Evolutionary conservation across 805 yeast genomes (phyloP), one percentile per base, ranked within the genome.

Genomic region (Zygotorulaspora chibaensis): DNA sequence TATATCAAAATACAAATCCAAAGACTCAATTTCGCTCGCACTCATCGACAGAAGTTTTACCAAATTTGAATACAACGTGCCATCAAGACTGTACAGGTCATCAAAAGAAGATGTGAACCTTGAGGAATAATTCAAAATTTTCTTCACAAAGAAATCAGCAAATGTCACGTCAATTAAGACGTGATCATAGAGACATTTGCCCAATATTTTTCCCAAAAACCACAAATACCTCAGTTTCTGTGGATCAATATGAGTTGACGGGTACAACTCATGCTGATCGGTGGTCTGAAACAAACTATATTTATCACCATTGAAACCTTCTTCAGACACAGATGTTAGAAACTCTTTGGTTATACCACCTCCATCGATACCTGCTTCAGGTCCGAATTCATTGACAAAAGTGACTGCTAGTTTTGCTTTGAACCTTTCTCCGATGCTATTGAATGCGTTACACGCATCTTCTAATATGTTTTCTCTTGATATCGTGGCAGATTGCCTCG

Each of bases 271-370:
- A 58, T 86, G 78, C 35, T 76, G 68, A 0, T 64, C 60, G 17
- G 74, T 80, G 23, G 69, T 69, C 7, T 63, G 57, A 48, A 80
- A 80, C 6, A 77, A 56, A 1, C 52, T 49, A 28, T 53, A 52
- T 15, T 56, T 50, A 28, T 55, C 57, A 3, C 72, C 67, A 26
- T 71, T 67, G 56, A 91, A 87, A 0, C 86, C 90, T 51, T 84
- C 87, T 3, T 68, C 70, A 2, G 83, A 78, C 0, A 88, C 81
- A 41, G 83, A 72, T 2, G 91, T 88, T 45, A 91, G 67, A 51
- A 93, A 81, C 58, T 91, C 99, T 62, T 91, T 90, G 0, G 97
- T 90, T 18, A 91, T 71, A 1, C 99, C 99, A 10, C 98, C 99
- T 7, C 99, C 99, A 63, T 91, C 99, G 35, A 91, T 84, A 1